phyloP scores from a whole-genome alignment of 23 red algal species.

The Cyanidiococcus yangmingshanensis region DNA sequence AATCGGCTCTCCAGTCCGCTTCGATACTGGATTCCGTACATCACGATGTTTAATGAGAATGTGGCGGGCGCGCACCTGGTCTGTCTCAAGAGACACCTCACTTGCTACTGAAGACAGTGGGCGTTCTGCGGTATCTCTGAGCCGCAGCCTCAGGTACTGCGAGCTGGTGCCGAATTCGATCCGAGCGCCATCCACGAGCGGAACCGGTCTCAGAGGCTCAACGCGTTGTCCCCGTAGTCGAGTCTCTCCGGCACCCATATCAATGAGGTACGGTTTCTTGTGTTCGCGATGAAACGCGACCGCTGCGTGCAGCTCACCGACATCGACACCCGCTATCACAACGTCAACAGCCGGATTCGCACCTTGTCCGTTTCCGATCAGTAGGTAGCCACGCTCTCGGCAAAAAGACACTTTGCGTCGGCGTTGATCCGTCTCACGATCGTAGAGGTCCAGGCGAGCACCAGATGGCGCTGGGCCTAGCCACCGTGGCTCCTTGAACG shows the following conservation, averaged over 20 bases:
- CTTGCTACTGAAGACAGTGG: not conserved
- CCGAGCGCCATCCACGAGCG: not conserved
- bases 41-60: slow-evolving; percentile 69
- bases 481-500: slow-evolving; percentile 12
- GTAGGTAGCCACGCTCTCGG: not conserved
- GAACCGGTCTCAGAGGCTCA: not conserved
- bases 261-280: not conserved
- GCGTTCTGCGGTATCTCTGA: not conserved
- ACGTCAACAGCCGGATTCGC: not conserved
- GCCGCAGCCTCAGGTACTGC: not conserved
- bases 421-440: not conserved
- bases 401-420: not conserved
- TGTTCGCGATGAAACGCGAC: slow-evolving; percentile 22
- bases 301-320: slow-evolving; percentile 5
- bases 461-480: not conserved
- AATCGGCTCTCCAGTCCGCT: not conserved
- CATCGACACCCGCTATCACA: not conserved
- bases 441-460: not conserved
- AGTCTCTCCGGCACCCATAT: not conserved
- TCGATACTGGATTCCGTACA: slow-evolving; percentile 49
- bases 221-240: not conserved
- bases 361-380: not conserved
- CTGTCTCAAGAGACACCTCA: not conserved
- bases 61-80: slow-evolving; percentile 26
- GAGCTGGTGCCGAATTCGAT: not conserved